These are phyloP conservation scores for Trichoderma aggressivum DNA, from an alignment of 2,329 filamentous ascomycete genomes.

Conservation along the genomic window DNA sequence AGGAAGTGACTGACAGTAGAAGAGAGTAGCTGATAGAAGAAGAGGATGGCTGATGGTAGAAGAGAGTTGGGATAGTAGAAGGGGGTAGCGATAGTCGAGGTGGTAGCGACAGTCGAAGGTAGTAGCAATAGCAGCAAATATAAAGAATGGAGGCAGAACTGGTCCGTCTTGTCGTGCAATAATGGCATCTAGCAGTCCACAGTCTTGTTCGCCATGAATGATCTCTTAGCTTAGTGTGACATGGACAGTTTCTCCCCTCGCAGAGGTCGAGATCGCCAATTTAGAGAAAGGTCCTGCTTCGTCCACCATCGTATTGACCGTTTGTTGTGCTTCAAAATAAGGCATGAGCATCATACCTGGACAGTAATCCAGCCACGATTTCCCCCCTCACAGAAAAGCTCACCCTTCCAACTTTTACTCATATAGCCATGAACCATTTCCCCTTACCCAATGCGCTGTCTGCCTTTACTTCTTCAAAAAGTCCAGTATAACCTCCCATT, in stretches of 20 bases:
- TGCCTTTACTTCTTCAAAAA: not conserved
- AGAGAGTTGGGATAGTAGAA: no score
- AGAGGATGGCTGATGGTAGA: no score
- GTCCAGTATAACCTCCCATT: fast-evolving
- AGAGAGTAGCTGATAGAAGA: no score
- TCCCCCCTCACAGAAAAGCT: not conserved
- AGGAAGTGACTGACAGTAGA: no score
- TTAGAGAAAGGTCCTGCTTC: not conserved
- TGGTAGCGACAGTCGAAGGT: not conserved
- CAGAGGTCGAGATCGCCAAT: not conserved
- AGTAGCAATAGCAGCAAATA: not conserved
- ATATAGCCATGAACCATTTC: not conserved
- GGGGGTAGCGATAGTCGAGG: no score
- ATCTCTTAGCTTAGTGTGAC: no score
- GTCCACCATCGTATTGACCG: not conserved
- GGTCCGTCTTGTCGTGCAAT: not conserved
- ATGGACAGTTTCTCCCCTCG: not conserved
- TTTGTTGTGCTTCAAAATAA: not conserved
- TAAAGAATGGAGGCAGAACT: not conserved
- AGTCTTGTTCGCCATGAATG: not conserved
- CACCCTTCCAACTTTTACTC: not conserved
- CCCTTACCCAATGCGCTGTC: not conserved
- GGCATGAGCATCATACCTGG: not conserved
- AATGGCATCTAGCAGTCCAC: not conserved
- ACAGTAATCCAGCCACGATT: not conserved